phyloP scores from a whole-genome alignment of 805 yeast genomes.

The Pichia paraexigua region DNA sequence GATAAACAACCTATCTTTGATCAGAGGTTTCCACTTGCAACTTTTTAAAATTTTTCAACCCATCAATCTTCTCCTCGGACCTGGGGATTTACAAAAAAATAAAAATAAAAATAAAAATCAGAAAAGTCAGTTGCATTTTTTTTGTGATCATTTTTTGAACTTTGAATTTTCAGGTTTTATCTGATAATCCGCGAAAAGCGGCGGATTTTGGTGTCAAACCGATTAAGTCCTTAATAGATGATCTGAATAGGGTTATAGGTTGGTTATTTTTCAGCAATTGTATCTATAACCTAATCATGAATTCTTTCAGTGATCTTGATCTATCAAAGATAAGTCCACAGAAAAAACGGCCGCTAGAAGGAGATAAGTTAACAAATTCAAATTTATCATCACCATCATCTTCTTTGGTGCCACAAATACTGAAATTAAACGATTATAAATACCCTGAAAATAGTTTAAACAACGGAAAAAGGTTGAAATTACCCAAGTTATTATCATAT shows the following conservation, averaged over 20 bases:
- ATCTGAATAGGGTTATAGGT: too few species aligned
- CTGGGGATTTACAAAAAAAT: background rate
- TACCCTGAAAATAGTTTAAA: background rate
- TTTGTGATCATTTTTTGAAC: too few species aligned
- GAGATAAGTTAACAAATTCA: too few species aligned
- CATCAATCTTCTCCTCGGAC: background rate
- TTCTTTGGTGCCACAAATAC: background rate
- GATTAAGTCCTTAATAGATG: background rate
- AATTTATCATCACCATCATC: background rate
- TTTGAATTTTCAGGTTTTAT: background rate
- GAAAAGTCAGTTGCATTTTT: too few species aligned
- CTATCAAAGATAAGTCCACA: background rate
- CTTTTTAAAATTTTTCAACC: background rate
- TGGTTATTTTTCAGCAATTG: too few species aligned
- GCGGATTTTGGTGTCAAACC: background rate
- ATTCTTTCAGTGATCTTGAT: background rate
- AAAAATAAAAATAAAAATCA: too few species aligned
- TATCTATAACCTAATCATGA: background rate
- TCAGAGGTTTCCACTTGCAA: background rate
- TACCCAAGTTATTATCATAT: constrained; percentile 17
- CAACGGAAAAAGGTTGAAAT: constrained; percentile 3
- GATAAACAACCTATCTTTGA: background rate
- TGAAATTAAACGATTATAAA: background rate
- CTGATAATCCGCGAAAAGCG: background rate
- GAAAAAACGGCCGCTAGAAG: background rate